phyloP scores from a whole-genome alignment of 2,329 filamentous ascomycete species.

The Aotearoamyces nothofagi region DNA sequence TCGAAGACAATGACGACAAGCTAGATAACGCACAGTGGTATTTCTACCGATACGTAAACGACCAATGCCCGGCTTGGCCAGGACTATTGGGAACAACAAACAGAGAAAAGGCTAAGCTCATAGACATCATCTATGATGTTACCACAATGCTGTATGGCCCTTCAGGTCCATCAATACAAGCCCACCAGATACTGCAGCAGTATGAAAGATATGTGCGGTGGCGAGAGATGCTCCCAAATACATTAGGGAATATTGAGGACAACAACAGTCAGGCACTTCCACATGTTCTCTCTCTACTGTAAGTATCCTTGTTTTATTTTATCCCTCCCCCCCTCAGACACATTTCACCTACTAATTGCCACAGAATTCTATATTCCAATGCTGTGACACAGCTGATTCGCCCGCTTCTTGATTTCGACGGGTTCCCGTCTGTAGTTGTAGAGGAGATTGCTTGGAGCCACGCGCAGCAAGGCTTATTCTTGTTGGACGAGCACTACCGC shows the following conservation, averaged over 20 bases:
- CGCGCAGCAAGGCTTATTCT: conserved; percentile 17
- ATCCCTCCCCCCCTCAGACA: background rate
- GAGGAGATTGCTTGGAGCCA: conserved; percentile 16
- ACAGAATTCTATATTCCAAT: conserved; percentile 17
- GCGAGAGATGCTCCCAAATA: conserved; percentile 13
- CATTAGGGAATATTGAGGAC: conserved; percentile 10
- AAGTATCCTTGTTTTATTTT: conserved; percentile 7
- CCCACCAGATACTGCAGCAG: conserved; percentile 11
- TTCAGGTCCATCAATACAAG: conserved; percentile 7
- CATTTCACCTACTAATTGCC: background rate
- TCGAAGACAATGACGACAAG: conserved; percentile 7
- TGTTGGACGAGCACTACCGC: conserved; percentile 17
- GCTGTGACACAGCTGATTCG: conserved; percentile 17
- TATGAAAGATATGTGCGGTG: conserved; percentile 16
- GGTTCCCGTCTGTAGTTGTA: conserved; percentile 11
- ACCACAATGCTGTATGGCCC: conserved; percentile 13
- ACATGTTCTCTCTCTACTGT: conserved; percentile 20
- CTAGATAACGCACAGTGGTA: conserved; percentile 13
- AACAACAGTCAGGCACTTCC: conserved; percentile 13
- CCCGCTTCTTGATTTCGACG: conserved; percentile 16
- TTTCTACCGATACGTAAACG: conserved; percentile 11
- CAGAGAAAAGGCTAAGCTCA: conserved; percentile 16
- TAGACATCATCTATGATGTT: conserved; percentile 14
- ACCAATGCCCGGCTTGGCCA: conserved; percentile 8
- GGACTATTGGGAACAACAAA: conserved; percentile 16